Conservation (phyloP, 2,329 filamentous ascomycete genomes). For the Ophiostoma sp. region DNA sequence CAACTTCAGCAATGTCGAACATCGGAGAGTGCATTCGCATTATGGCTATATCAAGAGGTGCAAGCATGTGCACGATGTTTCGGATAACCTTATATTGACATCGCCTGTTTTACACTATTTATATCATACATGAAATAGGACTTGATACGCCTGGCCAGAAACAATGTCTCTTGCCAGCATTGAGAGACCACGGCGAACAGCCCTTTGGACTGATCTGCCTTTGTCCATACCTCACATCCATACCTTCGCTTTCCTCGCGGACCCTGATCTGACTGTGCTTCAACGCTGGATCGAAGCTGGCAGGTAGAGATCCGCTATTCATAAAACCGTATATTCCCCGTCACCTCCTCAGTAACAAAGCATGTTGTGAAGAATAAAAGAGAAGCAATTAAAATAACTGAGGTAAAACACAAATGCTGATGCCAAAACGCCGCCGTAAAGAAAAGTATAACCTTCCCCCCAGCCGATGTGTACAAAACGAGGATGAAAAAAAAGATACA, state of each 20-base stretch:
- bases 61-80: background rate
- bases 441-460: conserved; percentile 5
- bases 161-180: background rate
- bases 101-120: conserved; percentile 11
- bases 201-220: background rate
- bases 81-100: conserved; percentile 1
- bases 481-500: background rate
- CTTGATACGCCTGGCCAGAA: background rate
- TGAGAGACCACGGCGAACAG: too few species aligned
- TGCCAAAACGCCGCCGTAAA: conserved; percentile 12
- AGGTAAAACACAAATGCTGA: conserved; percentile 12
- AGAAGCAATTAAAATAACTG: background rate
- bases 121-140: background rate
- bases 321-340: background rate
- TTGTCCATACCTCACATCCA: background rate
- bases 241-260: background rate
- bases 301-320: background rate
- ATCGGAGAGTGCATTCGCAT: too few species aligned
- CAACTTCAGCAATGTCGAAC: too few species aligned
- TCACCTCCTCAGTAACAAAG: background rate
- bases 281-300: background rate
- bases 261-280: background rate
- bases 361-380: background rate
- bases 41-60: too few species aligned
- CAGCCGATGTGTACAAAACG: conserved; percentile 1